Conservation (phyloP, 2,329 filamentous ascomycete genomes). For the Emmonsiellopsis sp. region DNA sequence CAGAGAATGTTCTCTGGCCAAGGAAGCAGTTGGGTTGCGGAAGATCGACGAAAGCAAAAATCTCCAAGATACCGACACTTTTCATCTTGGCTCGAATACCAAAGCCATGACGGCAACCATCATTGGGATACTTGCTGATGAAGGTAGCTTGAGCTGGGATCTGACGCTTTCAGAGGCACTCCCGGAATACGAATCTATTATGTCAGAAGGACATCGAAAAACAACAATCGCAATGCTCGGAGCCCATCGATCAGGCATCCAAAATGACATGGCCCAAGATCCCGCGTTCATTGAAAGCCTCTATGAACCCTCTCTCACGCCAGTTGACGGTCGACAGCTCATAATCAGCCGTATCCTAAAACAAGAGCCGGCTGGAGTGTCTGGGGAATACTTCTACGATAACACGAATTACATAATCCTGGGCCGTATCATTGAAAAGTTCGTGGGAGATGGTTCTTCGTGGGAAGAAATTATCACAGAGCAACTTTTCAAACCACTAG, state of each 20-base stretch:
- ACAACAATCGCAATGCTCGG: constrained; percentile 7
- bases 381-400: constrained; percentile 5
- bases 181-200: neutral
- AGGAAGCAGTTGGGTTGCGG: constrained; percentile 3
- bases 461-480: constrained; percentile 4
- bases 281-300: constrained; percentile 1
- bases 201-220: constrained; percentile 3
- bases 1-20: neutral
- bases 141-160: constrained; percentile 4
- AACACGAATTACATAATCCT: constrained; percentile 9
- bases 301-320: constrained; percentile 1
- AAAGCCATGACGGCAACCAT: constrained; percentile 8
- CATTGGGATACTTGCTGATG: constrained; percentile 6
- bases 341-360: constrained; percentile 4
- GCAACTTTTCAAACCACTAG: constrained; percentile 4
- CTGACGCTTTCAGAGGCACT: constrained; percentile 5
- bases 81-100: constrained; percentile 6
- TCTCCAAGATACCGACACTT: constrained; percentile 1
- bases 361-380: neutral
- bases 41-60: neutral
- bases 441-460: neutral
- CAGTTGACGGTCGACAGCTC: constrained; percentile 2
- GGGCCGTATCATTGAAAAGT: constrained; percentile 5
- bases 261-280: neutral
- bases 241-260: constrained; percentile 6